Base-by-base conservation (phyloP, 164 flowering plant species). In the Magnolia officinalis region DNA sequence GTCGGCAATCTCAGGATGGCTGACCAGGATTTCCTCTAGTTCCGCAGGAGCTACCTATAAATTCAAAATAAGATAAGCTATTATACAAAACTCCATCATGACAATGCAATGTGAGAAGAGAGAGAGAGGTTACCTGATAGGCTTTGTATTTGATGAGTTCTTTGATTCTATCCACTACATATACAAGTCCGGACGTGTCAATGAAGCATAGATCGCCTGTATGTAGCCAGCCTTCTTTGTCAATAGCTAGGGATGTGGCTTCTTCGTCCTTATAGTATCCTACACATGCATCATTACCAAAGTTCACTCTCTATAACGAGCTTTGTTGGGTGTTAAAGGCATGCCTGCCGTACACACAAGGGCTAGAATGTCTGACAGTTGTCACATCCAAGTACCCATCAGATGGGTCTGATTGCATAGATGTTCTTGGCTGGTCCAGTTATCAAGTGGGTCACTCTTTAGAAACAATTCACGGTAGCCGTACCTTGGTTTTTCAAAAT, bases 61-160 rank as follows among this genome's bases (percentile, higher is more conserved):
- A 61, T 61, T 11, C 49, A n/a, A 20, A 20, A 9, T 37, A 37
- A 50, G 24, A 55, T 55, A 55, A 55, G 19, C 18, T 55, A 55
- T 10, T 55, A 55, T 9, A 16, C 61, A 20, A 20, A 8, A 18
- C 8, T 51, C 6, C 21, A 7, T 18, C 58, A 51, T 13, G 31
- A 55, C 6, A 37, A 37, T 37, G 45, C 45, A 52, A 14, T 14
- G 31, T 26, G 45, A 26, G 45, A 72, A 49, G 50, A 61, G 3
- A 16, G 59, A 75, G 77, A 10, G n/a, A 63, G 23, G 16, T n/a
- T 4, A 83, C 85, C 81, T 83, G 85, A 59, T 76, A 80, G 37
- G 80, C 85, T 67, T 83, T 83, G 78, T 80, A 83, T 65, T 83
- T 83, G 63, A 83, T 83, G 51, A 83, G 80, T 24, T 83, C 85